Evolutionary conservation across 345 rosid species (phyloP), one percentile per base, ranked within the genome.

Genomic region (Aurinia saxatilis): DNA sequence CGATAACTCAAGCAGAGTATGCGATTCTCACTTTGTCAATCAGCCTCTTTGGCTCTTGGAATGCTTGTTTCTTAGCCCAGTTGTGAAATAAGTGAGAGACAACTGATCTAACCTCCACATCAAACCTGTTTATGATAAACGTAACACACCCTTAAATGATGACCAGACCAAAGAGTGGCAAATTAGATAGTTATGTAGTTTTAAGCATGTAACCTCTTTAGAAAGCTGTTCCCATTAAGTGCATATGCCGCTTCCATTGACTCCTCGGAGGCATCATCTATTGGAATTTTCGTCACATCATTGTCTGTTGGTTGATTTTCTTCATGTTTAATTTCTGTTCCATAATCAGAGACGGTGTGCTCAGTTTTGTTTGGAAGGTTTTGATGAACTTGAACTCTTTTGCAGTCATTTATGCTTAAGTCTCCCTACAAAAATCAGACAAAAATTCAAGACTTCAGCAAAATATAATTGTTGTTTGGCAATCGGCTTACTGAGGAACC

Each of bases 11-110:
- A 42, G 68, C 50, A 62, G 52, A 57, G 48, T 39, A 55, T 61
- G 50, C 9, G 21, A 52, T n/a, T 42, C 46, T 70, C 45, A 85
- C 98, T 85, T 91, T 92, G 77, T 75, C 81, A 66, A 88, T 81
- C 72, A 92, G 79, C 63, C 96, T 88, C 80, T 73, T 85, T 11
- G 96, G 95, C 10, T 83, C 85, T 57, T 85, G 88, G 71, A 92
- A 92, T 40, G 98, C 98, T 70, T 59, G 73, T 78, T 81, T 92
- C 84, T 82, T 92, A 39, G 96, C 98, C 98, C 98, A 92, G 65
- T 77, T 84, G 75, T 81, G 95, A 72, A 92, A 92, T 66, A 92
- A 49, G 73, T 92, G 98, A 36, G 98, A 88, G 71, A 92, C 82
- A 46, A 85, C 68, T 47, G 84, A 79, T 63, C 98, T 84, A 12